Conservation (phyloP, 805 yeast genomes). For the Kluyveromyces dobzhanskii region DNA sequence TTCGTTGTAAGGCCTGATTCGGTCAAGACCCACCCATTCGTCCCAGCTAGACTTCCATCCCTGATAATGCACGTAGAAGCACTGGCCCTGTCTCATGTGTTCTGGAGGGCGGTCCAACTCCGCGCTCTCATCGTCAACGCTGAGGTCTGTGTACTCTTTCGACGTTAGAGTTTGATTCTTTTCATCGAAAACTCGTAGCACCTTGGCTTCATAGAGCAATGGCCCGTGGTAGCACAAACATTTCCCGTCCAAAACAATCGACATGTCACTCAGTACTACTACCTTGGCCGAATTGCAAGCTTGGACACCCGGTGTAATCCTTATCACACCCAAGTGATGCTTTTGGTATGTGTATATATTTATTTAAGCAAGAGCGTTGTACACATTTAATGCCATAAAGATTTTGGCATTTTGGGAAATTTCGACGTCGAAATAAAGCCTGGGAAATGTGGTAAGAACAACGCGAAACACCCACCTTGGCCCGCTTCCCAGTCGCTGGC, state of each 20-base stretch:
- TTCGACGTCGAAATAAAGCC: too few species aligned
- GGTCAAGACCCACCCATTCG: slow-evolving; percentile 76
- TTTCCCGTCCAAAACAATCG: slow-evolving; percentile 27
- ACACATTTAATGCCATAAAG: too few species aligned
- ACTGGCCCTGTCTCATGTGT: slow-evolving; percentile 29
- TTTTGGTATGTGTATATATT: too few species aligned
- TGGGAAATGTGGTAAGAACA: too few species aligned
- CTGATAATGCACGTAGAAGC: slow-evolving; percentile 75
- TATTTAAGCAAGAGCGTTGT: too few species aligned
- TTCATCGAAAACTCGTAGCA: slow-evolving; percentile 52
- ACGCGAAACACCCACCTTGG: too few species aligned
- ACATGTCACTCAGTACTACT: too few species aligned
- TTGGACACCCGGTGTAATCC: too few species aligned
- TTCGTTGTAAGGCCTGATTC: slow-evolving; percentile 60
- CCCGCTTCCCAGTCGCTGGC: too few species aligned
- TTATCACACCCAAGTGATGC: too few species aligned
- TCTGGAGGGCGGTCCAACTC: slow-evolving; percentile 27
- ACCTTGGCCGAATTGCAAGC: too few species aligned
- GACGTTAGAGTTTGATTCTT: slow-evolving; percentile 25
- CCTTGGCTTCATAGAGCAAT: slow-evolving; percentile 78
- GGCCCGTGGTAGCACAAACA: slow-evolving; percentile 89
- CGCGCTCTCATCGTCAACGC: slow-evolving; percentile 8
- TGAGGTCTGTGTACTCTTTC: slow-evolving; percentile 12
- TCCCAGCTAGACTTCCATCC: slow-evolving; percentile 98
- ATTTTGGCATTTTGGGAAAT: too few species aligned